Evolutionary conservation across 2,329 filamentous ascomycete genomes (phyloP).

Genomic region (Hypoxylon sp.): DNA sequence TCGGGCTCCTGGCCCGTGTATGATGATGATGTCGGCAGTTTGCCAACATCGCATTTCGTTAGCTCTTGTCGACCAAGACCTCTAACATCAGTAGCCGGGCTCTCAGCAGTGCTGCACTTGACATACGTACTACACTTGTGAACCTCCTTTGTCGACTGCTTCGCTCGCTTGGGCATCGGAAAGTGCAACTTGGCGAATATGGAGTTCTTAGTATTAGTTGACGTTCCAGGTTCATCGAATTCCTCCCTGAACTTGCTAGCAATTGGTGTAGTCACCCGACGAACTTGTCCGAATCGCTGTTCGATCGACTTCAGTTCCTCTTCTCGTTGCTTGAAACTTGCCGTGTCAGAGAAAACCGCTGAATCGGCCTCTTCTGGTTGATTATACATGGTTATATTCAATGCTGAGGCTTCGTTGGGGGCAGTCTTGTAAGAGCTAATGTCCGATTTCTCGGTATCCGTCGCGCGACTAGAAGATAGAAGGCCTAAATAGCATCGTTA

Average conservation of each 20-base stretch:
- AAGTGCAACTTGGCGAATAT: constrained; percentile 55
- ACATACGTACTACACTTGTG: constrained; percentile 7
- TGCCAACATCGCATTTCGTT: not conserved
- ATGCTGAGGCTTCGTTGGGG: constrained; percentile 39
- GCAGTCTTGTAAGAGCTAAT: constrained; percentile 50
- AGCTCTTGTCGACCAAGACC: not conserved
- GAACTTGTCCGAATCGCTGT: constrained; percentile 56
- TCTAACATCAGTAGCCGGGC: not conserved
- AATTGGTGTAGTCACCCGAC: constrained; percentile 49
- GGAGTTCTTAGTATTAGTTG: constrained; percentile 45
- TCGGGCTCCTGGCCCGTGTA: constrained; percentile 14
- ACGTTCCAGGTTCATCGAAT: constrained; percentile 48
- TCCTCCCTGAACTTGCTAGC: constrained; percentile 59
- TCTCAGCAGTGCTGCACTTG: constrained; percentile 1
- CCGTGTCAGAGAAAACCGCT: constrained; percentile 52
- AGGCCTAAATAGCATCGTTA: constrained; percentile 34
- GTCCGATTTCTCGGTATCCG: constrained; percentile 45
- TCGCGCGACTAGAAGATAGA: constrained; percentile 33
- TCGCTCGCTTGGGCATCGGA: constrained; percentile 51
- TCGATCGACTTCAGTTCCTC: constrained; percentile 56
- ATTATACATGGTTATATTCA: constrained; percentile 27
- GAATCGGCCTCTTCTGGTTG: constrained; percentile 41
- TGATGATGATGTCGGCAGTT: not conserved
- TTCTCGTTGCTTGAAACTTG: constrained; percentile 56
- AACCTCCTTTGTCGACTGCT: constrained; percentile 40